Evolutionary conservation across 345 rosid genomes (phyloP).

Genomic region (Aethionema arabicum): DNA sequence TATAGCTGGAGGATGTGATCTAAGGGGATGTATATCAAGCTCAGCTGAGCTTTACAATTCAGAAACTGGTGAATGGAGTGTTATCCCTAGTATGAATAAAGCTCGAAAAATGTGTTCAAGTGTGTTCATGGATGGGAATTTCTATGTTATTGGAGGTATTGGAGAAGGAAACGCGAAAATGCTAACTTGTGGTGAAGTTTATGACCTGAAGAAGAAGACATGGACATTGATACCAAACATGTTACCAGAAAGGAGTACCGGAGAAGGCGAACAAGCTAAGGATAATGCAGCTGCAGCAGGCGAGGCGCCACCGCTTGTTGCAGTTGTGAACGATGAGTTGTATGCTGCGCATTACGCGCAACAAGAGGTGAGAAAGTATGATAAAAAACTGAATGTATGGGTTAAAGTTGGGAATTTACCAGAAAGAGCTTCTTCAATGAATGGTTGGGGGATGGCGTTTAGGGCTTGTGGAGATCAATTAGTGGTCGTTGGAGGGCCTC

Average conservation of each 20-base stretch:
- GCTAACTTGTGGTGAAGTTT: slow-evolving; percentile 62
- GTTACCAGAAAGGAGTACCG: slow-evolving; percentile 47
- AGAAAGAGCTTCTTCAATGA: slow-evolving; percentile 46
- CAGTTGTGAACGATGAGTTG: slow-evolving; percentile 68
- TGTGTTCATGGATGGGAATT: slow-evolving; percentile 77
- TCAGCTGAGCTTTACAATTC: slow-evolving; percentile 72
- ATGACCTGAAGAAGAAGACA: slow-evolving; percentile 49
- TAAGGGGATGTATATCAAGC: slow-evolving; percentile 44
- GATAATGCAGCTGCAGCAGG: slow-evolving; percentile 14
- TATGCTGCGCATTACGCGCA: slow-evolving; percentile 61
- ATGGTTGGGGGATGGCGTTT: slow-evolving; percentile 95
- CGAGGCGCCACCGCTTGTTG: slow-evolving; percentile 81
- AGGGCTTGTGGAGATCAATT: slow-evolving; percentile 70
- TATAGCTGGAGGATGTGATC: slow-evolving; percentile 82
- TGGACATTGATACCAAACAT: slow-evolving; percentile 67
- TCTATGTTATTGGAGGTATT: slow-evolving; percentile 70
- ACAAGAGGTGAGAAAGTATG: slow-evolving; percentile 54
- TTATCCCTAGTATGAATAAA: slow-evolving; percentile 62
- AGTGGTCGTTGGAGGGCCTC: slow-evolving; percentile 66
- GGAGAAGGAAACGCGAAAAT: slow-evolving; percentile 38
- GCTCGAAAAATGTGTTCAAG: slow-evolving; percentile 77
- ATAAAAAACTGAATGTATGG: slow-evolving; percentile 60
- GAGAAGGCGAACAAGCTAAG: slow-evolving; percentile 18
- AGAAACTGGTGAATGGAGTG: slow-evolving; percentile 48
- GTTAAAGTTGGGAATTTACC: slow-evolving; percentile 56